Percentiles rank a stretch among this genome's conserved stretches.
Conservation (phyloP, 2,329 filamentous ascomycete species). For the Ophiosphaerella narmari region DNA sequence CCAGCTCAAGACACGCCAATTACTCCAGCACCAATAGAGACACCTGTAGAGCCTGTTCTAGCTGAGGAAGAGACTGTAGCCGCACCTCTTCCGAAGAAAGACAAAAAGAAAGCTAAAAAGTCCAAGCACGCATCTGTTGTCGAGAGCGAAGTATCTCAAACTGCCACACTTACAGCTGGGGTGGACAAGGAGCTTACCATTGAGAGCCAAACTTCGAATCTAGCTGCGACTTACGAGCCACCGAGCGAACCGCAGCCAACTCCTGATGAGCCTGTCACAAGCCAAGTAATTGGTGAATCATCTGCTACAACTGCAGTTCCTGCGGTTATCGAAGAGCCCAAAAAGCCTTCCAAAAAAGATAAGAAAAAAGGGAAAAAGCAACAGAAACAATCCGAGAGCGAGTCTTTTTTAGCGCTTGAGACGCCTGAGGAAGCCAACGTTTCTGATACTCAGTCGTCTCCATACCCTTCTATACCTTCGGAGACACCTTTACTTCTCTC, state of each 20-base stretch:
- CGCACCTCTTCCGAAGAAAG: slow-evolving; percentile 13
- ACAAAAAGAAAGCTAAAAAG: slow-evolving; percentile 25
- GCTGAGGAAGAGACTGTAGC: slow-evolving; percentile 3
- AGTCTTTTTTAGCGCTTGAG: slow-evolving; percentile 41
- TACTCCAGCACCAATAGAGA: background rate
- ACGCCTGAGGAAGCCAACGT: slow-evolving; percentile 38
- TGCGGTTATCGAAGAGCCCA: background rate
- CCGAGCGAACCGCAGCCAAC: background rate
- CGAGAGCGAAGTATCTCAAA: slow-evolving; percentile 10
- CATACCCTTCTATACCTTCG: slow-evolving; percentile 32
- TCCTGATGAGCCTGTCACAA: background rate
- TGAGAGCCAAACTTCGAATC: background rate
- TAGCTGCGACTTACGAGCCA: background rate
- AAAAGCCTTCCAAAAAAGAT: slow-evolving; percentile 9
- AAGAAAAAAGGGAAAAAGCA: slow-evolving; percentile 29
- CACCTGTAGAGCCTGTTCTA: background rate
- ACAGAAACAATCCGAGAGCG: slow-evolving; percentile 12
- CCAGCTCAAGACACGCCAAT: background rate
- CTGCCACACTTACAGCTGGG: slow-evolving; percentile 11
- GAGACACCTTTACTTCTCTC: slow-evolving; percentile 35
- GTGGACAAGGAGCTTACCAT: background rate
- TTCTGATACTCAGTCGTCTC: slow-evolving; percentile 40
- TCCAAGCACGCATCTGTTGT: slow-evolving; percentile 18
- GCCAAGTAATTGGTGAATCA: background rate
- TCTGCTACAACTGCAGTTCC: background rate